Percentiles rank a stretch among this genome's conserved stretches.
Evolutionary conservation across 2,329 filamentous ascomycete species (phyloP).

Genomic region (Apiospora hydei): DNA sequence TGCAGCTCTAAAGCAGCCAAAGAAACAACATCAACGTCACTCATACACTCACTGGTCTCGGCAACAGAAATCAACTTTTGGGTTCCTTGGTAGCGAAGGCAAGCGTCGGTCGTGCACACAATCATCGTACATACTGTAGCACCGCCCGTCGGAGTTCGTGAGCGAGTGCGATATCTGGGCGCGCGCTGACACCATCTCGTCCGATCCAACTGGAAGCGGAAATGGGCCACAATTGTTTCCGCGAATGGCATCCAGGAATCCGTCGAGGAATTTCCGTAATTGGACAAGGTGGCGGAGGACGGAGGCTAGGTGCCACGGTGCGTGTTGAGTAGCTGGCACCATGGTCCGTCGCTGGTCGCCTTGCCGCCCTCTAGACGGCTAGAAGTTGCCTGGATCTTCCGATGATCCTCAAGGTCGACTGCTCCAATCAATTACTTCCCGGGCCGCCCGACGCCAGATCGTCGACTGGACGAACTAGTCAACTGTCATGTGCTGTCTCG

Average conservation of each 20-base stretch:
- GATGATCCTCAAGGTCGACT: conserved; percentile 4
- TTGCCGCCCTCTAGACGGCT: background rate
- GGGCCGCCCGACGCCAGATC: conserved; percentile 4
- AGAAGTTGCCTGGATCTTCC: background rate
- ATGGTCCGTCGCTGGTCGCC: background rate
- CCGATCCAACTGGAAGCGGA: conserved; percentile 2
- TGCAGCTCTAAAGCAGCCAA: conserved; percentile 15
- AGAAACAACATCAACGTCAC: background rate
- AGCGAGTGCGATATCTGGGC: background rate
- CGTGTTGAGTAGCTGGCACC: background rate
- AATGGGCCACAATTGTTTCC: conserved; percentile 19
- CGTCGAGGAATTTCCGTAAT: conserved; percentile 11
- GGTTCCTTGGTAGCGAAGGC: background rate
- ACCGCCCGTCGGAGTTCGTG: conserved; percentile 13
- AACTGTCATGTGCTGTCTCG: background rate
- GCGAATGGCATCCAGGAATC: conserved; percentile 18
- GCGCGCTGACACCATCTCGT: conserved; percentile 1
- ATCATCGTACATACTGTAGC: background rate
- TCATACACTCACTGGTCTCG: background rate
- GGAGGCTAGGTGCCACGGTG: background rate
- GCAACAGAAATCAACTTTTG: background rate
- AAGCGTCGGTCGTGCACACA: background rate
- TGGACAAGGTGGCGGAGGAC: conserved; percentile 6
- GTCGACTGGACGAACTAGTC: background rate
- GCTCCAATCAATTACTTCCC: background rate